Evolutionary conservation across 441 rosid species (phyloP).

Genomic region (Breynia disticha): DNA sequence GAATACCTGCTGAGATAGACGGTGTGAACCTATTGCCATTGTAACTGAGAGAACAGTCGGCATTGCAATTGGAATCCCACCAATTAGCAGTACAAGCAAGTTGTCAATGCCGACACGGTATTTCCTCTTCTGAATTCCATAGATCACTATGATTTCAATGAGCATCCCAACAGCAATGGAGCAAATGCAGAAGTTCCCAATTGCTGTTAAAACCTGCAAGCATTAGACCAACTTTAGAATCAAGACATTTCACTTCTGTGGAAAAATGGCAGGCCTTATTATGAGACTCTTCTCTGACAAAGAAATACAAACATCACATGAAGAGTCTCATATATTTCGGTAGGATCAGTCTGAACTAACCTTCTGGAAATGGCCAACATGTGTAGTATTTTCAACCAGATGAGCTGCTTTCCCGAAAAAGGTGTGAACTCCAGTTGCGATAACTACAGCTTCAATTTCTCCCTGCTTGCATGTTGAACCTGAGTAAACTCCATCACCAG

Average conservation of each 20-base stretch:
- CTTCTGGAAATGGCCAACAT: slow-evolving; percentile 65
- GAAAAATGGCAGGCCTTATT: too few relatives aligned
- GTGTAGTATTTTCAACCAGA: slow-evolving; percentile 51
- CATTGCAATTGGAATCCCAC: slow-evolving; percentile 98
- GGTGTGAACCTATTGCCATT: slow-evolving; percentile 96
- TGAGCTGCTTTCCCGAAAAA: slow-evolving; percentile 64
- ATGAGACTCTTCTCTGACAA: too few relatives aligned
- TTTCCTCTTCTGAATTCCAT: slow-evolving; percentile 59
- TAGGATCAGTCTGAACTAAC: slow-evolving; percentile 17
- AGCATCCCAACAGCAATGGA: slow-evolving; percentile 72
- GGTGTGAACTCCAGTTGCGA: slow-evolving; percentile 61
- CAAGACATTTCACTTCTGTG: too few relatives aligned
- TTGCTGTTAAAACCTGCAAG: slow-evolving; percentile 66
- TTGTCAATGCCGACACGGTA: slow-evolving; percentile 87
- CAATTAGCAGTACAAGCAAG: slow-evolving; percentile 81
- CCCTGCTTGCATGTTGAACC: slow-evolving; percentile 68
- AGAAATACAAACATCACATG: too few relatives aligned
- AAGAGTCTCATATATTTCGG: too few relatives aligned
- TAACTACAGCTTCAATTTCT: slow-evolving; percentile 49
- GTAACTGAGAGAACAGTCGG: slow-evolving; percentile 92
- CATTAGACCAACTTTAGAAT: too few relatives aligned
- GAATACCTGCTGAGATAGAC: slow-evolving; percentile 55
- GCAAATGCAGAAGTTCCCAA: slow-evolving; percentile 94
- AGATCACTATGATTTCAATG: slow-evolving; percentile 74
- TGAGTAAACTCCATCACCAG: slow-evolving; percentile 46